These are phyloP conservation scores for Cynanchum wilfordii DNA, from an alignment of 257 asterid species.

Conservation along the genomic window DNA sequence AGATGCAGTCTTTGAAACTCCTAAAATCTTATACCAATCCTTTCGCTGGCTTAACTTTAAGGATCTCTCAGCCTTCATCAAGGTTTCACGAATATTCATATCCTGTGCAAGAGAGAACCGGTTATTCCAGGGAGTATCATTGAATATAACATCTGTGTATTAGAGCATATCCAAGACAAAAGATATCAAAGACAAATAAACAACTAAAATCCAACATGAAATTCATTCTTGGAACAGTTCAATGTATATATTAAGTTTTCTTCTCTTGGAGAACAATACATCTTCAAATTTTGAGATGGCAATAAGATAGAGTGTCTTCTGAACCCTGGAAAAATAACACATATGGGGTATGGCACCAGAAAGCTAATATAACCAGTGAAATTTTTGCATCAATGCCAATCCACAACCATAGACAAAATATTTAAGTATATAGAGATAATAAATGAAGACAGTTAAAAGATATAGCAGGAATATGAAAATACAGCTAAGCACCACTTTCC, in stretches of 20 bases:
- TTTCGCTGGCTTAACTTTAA: conserved; percentile 84
- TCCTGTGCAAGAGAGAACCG: conserved; percentile 29
- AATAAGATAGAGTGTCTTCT: background rate
- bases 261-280: background rate
- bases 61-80: conserved; percentile 72
- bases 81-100: conserved; percentile 56
- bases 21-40: conserved; percentile 96
- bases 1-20: conserved; percentile 62
- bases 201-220: background rate
- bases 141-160: background rate
- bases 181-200: background rate
- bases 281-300: background rate
- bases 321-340: background rate
- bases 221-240: background rate
- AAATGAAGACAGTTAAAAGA: background rate
- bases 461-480: background rate
- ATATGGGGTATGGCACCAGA: background rate
- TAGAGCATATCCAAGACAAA: background rate
- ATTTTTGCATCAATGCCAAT: background rate
- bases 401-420: background rate
- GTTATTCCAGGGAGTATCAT: background rate
- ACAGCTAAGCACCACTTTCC: background rate
- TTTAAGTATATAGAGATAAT: background rate
- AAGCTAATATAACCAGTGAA: background rate
- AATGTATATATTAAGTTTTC: background rate